Percentiles rank a stretch among this genome's conserved stretches.
Evolutionary conservation across 495 filamentous ascomycete genomes (phyloP).

Genomic region (Pyronema domesticum): DNA sequence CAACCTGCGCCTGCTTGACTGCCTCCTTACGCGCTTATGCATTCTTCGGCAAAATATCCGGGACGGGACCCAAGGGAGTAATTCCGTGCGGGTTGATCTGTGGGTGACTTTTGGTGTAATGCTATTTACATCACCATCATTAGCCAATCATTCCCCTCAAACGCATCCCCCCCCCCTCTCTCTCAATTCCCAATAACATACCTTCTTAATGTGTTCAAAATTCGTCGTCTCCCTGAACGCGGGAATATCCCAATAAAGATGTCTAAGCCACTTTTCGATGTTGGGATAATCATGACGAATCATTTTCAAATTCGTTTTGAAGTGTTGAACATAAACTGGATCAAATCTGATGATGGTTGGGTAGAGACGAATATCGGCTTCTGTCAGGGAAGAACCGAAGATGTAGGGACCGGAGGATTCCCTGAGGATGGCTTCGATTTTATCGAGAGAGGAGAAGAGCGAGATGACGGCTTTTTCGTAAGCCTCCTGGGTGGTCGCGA

Average conservation of each 20-base stretch:
- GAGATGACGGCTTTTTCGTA: slow-evolving; percentile 49
- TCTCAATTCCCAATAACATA: slow-evolving; percentile 24
- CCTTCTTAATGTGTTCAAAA: slow-evolving; percentile 45
- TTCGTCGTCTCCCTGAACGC: slow-evolving; percentile 54
- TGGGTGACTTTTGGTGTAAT: slow-evolving; percentile 35
- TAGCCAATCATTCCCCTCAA: neutral
- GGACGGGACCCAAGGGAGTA: slow-evolving; percentile 47
- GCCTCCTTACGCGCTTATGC: neutral
- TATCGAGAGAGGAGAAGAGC: slow-evolving; percentile 57
- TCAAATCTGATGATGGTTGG: slow-evolving; percentile 78
- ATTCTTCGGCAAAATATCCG: slow-evolving; percentile 35
- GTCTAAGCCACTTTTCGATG: slow-evolving; percentile 49
- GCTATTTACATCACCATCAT: slow-evolving; percentile 17
- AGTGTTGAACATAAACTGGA: slow-evolving; percentile 78
- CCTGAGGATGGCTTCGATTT: slow-evolving; percentile 47
- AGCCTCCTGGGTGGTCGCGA: slow-evolving; percentile 48
- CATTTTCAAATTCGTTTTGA: slow-evolving; percentile 77
- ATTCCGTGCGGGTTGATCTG: slow-evolving; percentile 46
- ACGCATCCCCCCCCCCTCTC: too few species aligned
- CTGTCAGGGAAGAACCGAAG: slow-evolving; percentile 51
- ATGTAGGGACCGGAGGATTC: slow-evolving; percentile 42
- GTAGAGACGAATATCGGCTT: slow-evolving; percentile 67
- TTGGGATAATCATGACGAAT: slow-evolving; percentile 62
- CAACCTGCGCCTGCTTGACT: neutral
- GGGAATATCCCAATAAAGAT: slow-evolving; percentile 51